phyloP scores from a whole-genome alignment of 2,329 filamentous ascomycete species.

The Fusarium zealandicum region DNA sequence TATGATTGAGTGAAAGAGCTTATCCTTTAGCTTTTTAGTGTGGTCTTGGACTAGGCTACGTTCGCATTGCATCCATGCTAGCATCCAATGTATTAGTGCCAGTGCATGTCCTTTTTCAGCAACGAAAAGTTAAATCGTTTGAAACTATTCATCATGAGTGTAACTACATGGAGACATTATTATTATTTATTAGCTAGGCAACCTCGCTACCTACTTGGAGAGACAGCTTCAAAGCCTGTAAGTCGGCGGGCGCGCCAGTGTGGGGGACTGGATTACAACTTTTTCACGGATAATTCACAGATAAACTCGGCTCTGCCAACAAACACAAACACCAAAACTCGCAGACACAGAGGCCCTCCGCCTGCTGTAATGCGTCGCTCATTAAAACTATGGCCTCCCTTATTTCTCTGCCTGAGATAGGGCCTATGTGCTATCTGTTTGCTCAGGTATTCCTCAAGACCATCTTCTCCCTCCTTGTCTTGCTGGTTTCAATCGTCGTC shows the following conservation, averaged over 20 bases:
- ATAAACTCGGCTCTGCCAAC: not conserved
- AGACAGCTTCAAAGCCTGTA: not conserved
- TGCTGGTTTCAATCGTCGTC: slow-evolving; percentile 29
- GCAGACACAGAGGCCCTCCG: not conserved
- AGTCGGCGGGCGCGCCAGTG: not conserved
- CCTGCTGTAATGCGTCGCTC: slow-evolving; percentile 21
- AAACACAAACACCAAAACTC: not conserved
- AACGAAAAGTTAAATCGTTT: too few relatives aligned
- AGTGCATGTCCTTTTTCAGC: too few relatives aligned
- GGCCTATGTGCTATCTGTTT: not conserved
- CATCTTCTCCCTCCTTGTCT: slow-evolving; percentile 13
- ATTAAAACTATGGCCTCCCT: slow-evolving; percentile 15
- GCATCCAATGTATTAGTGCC: too few relatives aligned
- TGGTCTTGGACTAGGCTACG: too few relatives aligned
- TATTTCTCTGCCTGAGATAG: slow-evolving; percentile 8
- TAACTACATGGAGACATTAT: too few relatives aligned
- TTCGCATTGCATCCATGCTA: too few relatives aligned
- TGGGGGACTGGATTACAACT: slow-evolving; percentile 12
- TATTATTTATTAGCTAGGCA: too few relatives aligned
- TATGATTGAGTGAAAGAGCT: too few relatives aligned
- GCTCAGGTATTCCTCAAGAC: slow-evolving; percentile 1
- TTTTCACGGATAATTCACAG: slow-evolving; percentile 10
- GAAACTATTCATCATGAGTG: too few relatives aligned
- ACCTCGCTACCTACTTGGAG: too few relatives aligned
- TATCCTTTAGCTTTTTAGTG: too few relatives aligned